Percentiles rank a stretch among this genome's conserved stretches.
phyloP scores from a whole-genome alignment of 73 alveolate genomes.

The Paramecium sexaurelia region DNA sequence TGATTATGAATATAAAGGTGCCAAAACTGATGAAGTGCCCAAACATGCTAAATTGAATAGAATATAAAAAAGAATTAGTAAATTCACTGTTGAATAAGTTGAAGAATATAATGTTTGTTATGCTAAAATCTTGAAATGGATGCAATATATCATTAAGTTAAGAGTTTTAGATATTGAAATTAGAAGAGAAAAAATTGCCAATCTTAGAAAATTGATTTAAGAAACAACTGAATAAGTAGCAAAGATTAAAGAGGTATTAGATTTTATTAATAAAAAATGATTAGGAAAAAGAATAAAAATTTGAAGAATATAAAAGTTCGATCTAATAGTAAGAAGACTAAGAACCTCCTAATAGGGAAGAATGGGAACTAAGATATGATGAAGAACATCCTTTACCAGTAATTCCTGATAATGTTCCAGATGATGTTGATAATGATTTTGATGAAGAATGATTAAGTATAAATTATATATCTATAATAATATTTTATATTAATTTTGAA shows the following conservation, averaged over 20 bases:
- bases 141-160: neutral
- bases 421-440: conserved; percentile 50
- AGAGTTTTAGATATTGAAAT: neutral
- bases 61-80: conserved; percentile 9
- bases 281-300: conserved; percentile 46
- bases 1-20: conserved; percentile 82
- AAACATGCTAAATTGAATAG: conserved; percentile 76
- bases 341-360: conserved; percentile 38
- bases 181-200: conserved; percentile 39
- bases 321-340: neutral
- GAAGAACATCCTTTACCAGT: conserved; percentile 10
- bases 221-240: neutral
- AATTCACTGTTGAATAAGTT: conserved; percentile 21
- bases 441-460: conserved; percentile 52
- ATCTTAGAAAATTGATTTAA: neutral
- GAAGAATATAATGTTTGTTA: conserved; percentile 70
- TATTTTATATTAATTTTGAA: too few species aligned
- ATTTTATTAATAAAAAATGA: neutral
- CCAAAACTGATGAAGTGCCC: conserved; percentile 88
- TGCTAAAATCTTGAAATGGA: conserved; percentile 49
- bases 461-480: neutral
- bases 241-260: neutral
- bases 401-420: conserved; percentile 47
- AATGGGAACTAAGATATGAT: conserved; percentile 50
- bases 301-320: conserved; percentile 39